Base-by-base conservation (phyloP, 2,329 filamentous ascomycete species). In the Colletotrichum musicola region DNA sequence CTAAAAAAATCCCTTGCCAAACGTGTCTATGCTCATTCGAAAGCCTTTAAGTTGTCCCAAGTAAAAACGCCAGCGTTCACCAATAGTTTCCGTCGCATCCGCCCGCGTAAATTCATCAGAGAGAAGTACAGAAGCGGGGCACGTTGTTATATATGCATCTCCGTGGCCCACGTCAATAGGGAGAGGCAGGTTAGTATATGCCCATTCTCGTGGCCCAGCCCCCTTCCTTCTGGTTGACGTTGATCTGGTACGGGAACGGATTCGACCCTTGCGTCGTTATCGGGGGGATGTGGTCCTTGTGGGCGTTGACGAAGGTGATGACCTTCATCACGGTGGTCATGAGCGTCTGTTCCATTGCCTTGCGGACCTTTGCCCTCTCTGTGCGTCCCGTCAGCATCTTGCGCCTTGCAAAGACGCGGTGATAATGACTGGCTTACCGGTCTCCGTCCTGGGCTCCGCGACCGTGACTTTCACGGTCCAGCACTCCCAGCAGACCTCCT, bases 381-480 rank as follows among this genome's bases (percentile, higher is more conserved):
- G 74, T 95, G 74, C 38, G 13, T n/a, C 60, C 22, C 6, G 14
- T 49, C 54, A 61, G 51, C n/a, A 46, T 38, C 35, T 56, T 30
- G 5, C 16, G 12, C 12, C 20, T 18, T 49, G 3, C 20, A 22
- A 22, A 22, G 20, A 22, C 3, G 20, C 20, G 20, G 20, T 22
- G 3, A 22, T 22, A 22, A n/a, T n/a, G n/a, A n/a, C n/a, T n/a
- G n/a, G n/a, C n/a, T n/a, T 22, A 22, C 94, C 94, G 72, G 90
- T 93, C 76, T 98, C 95, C 12, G 93, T 97, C 76, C 92, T 86
- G 35, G 95, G 95, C 74, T 94, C 94, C 10, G 94, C 93, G 63
- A 98, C 90, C n/a, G 94, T 97, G 58, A 98, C 93, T 80, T 97
- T 93, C 73, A 99, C 83, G 51, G 93, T 94, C 96, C 96, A 99